Conservation (phyloP, 495 filamentous ascomycete species). For the Neurospora intermedia region DNA sequence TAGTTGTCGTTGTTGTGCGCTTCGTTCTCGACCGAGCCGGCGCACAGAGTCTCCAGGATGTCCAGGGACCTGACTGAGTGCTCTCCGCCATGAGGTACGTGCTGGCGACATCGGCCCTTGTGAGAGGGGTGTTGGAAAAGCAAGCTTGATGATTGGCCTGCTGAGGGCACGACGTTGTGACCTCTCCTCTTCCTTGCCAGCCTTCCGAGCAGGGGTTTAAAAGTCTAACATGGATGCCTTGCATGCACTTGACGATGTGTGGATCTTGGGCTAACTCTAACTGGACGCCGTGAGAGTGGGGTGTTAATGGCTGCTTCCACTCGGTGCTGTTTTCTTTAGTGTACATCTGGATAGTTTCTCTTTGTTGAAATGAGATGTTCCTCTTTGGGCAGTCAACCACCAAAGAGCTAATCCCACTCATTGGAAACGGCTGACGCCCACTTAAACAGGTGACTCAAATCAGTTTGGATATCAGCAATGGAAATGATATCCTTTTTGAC, state of each 20-base stretch:
- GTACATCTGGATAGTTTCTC: no score
- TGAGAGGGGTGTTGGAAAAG: slow-evolving; percentile 18
- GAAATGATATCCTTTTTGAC: no score
- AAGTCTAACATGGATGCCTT: slow-evolving; percentile 15
- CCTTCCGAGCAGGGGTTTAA: slow-evolving; percentile 11
- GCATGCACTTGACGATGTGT: slow-evolving; percentile 19
- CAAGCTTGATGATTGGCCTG: slow-evolving; percentile 18
- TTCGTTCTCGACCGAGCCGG: background rate
- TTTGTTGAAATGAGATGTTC: slow-evolving; percentile 2
- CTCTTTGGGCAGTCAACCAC: background rate
- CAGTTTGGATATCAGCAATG: background rate
- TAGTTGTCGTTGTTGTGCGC: background rate
- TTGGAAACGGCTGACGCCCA: background rate
- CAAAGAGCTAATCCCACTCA: background rate
- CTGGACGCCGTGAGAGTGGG: no score
- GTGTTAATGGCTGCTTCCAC: no score
- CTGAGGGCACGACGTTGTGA: slow-evolving; percentile 5
- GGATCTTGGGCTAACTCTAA: no score
- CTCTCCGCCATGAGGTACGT: background rate
- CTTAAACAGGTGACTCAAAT: background rate
- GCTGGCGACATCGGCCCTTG: slow-evolving; percentile 25
- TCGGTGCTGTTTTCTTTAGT: no score
- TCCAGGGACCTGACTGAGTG: background rate
- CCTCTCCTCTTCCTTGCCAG: slow-evolving; percentile 1
- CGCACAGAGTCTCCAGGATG: background rate